Percentiles rank a stretch among this genome's conserved stretches.
Conservation (phyloP, 768 basidiomycete species). For the Melanogaster broomeanus region DNA sequence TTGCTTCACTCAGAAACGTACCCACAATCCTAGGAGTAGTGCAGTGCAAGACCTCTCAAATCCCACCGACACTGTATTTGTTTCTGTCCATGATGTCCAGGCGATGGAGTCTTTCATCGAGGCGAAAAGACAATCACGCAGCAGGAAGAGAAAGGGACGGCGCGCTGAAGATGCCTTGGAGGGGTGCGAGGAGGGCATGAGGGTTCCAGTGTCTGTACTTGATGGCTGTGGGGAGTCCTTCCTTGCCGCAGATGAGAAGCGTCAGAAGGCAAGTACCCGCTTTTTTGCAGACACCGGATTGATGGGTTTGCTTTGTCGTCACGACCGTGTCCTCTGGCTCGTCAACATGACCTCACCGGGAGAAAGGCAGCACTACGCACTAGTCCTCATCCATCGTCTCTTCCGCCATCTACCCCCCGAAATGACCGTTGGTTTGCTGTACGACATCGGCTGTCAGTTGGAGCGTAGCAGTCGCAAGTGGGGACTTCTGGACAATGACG, state of each 20-base stretch:
- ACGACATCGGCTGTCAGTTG: constrained; percentile 39
- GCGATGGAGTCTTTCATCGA: constrained; percentile 14
- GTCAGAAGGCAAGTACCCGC: constrained; percentile 16
- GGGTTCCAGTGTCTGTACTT: constrained; percentile 28
- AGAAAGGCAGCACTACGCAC: constrained; percentile 17
- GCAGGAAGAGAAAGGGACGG: background rate
- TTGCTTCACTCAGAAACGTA: too few species aligned
- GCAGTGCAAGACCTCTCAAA: too few species aligned
- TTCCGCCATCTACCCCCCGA: too few species aligned
- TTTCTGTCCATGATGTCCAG: constrained; percentile 19
- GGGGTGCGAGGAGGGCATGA: constrained; percentile 19
- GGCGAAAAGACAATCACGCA: background rate
- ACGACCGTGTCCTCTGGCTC: constrained; percentile 13
- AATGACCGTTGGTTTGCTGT: constrained; percentile 29
- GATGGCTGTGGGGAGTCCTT: constrained; percentile 37
- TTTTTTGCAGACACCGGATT: constrained; percentile 30
- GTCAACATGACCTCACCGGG: constrained; percentile 30
- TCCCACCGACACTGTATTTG: too few species aligned
- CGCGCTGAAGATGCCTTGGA: constrained; percentile 4
- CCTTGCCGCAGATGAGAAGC: constrained; percentile 12
- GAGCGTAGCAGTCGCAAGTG: constrained; percentile 13
- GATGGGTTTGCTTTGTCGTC: constrained; percentile 39
- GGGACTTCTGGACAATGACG: background rate
- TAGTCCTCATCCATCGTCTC: background rate
- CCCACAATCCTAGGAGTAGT: too few species aligned